Evolutionary conservation across 345 rosid species (phyloP), one percentile per base, ranked within the genome.

Genomic region (Salix exigua): DNA sequence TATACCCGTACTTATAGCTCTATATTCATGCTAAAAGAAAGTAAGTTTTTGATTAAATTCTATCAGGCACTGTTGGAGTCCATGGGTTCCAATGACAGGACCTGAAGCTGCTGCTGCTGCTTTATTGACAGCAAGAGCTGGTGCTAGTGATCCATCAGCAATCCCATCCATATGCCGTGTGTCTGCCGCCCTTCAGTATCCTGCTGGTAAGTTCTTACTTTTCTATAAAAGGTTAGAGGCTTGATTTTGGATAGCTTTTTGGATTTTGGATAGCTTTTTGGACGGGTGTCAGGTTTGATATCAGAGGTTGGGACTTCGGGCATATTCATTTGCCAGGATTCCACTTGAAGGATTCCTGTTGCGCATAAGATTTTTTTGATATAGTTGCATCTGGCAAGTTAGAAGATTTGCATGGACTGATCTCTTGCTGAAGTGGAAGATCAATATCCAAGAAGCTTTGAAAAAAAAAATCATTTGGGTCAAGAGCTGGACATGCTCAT

Each of bases 61-160:
- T 77, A n/a, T 77, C 87, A 94, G 97, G 98, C 97, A 75, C 95
- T 94, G 85, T 73, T 94, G 83, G 98, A 91, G 82, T 88, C 94
- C 79, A 81, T 92, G 86, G 98, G 95, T 80, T 86, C 94, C 78
- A 91, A 78, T 83, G 99, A 89, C 94, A 0, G 98, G 98, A 82
- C 89, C 92, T 78, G 97, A 96, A 84, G 93, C 96, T 78, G 82
- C 89, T 86, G 82, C 89, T 86, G 88, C 88, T 84, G 89, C 96
- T 81, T 55, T 96, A 75, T 80, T 92, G 88, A 96, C 97, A 33
- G 97, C 98, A 78, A 91, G 98, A 88, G 99, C 98, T 79, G 99
- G 99, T 82, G 91, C 97, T 74, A 86, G 97, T 82, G 99, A 94
- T 88, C 98, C 99, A 75, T 96, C 99, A 65, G 98, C 98, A 61